phyloP scores from a whole-genome alignment of 257 asterid genomes.

The Cynanchum wilfordii region DNA sequence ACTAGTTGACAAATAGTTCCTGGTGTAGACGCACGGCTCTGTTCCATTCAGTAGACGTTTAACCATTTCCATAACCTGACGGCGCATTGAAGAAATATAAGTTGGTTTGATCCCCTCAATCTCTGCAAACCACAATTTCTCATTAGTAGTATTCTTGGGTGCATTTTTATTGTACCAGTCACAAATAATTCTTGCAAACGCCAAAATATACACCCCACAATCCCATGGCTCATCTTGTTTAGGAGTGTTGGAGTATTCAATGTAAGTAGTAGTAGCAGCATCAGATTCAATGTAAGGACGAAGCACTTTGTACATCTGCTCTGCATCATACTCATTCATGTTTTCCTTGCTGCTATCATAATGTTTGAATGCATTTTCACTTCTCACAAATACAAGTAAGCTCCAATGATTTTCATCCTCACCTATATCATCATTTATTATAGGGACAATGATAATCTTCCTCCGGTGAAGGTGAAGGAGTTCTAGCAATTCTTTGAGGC shows the following conservation, averaged over 20 bases:
- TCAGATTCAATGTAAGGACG: slow-evolving; percentile 12
- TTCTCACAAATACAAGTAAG: slow-evolving; percentile 56
- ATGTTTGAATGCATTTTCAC: slow-evolving; percentile 52
- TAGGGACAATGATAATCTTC: slow-evolving; percentile 60
- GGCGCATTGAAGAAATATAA: slow-evolving; percentile 45
- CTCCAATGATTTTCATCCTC: slow-evolving; percentile 89
- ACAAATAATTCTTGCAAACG: slow-evolving; percentile 58
- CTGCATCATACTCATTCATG: slow-evolving; percentile 37
- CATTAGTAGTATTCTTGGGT: slow-evolving; percentile 13
- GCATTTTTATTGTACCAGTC: slow-evolving; percentile 35
- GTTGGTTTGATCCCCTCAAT: slow-evolving; percentile 47
- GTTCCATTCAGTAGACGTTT: slow-evolving; percentile 36
- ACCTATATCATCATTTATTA: slow-evolving; percentile 67
- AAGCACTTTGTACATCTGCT: slow-evolving; percentile 38
- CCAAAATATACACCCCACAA: slow-evolving; percentile 75
- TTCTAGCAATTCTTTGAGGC: slow-evolving; percentile 54
- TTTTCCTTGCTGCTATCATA: slow-evolving; percentile 52
- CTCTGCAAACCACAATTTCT: slow-evolving; percentile 44
- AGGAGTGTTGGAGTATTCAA: slow-evolving; percentile 40
- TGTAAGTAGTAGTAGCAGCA: slow-evolving; percentile 20
- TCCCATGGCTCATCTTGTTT: slow-evolving; percentile 63
- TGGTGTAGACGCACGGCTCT: too few species aligned
- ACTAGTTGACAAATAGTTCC: too few species aligned
- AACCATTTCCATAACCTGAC: slow-evolving; percentile 48
- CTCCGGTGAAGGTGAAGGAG: slow-evolving; percentile 55